Evolutionary conservation across 192 early-diverging fungal genomes (phyloP).

Genomic region (Linnemannia zychae): DNA sequence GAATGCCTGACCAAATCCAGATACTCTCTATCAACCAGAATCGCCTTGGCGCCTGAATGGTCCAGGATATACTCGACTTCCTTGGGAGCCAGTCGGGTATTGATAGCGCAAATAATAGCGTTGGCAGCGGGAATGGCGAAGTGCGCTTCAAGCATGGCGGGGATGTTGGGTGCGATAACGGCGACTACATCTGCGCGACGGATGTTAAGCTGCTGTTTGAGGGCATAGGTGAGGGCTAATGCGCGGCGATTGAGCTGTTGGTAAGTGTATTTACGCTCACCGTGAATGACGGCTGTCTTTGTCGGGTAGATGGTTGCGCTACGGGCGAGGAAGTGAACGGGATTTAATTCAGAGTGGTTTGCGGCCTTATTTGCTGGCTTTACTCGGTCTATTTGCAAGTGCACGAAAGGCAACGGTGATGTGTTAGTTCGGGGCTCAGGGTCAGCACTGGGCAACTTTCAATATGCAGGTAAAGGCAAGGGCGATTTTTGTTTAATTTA

Average conservation of each 20-base stretch:
- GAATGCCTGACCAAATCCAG: conserved; percentile 41
- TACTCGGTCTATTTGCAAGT: conserved; percentile 31
- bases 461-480: not conserved
- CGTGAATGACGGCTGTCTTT: conserved; percentile 64
- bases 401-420: not conserved
- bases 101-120: conserved; percentile 69
- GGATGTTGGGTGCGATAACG: conserved; percentile 67
- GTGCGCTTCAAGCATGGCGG: conserved; percentile 70
- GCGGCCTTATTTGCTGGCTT: conserved; percentile 22
- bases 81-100: conserved; percentile 62
- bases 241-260: conserved; percentile 62
- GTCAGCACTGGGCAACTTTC: not conserved
- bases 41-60: conserved; percentile 61
- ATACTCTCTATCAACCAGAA: conserved; percentile 66
- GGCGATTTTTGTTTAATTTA: conserved; percentile 3
- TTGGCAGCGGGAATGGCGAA: conserved; percentile 71
- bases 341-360: conserved; percentile 62
- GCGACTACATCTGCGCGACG: conserved; percentile 65
- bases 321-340: conserved; percentile 66
- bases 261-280: conserved; percentile 55
- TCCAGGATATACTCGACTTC: conserved; percentile 72
- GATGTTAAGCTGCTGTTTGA: conserved; percentile 53
- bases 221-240: conserved; percentile 56
- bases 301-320: conserved; percentile 62
- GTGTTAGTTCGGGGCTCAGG: not conserved